Percentiles rank a stretch among this genome's conserved stretches.
Evolutionary conservation across 1,139 yeast species (phyloP).

Genomic region (Taphrina pruni): DNA sequence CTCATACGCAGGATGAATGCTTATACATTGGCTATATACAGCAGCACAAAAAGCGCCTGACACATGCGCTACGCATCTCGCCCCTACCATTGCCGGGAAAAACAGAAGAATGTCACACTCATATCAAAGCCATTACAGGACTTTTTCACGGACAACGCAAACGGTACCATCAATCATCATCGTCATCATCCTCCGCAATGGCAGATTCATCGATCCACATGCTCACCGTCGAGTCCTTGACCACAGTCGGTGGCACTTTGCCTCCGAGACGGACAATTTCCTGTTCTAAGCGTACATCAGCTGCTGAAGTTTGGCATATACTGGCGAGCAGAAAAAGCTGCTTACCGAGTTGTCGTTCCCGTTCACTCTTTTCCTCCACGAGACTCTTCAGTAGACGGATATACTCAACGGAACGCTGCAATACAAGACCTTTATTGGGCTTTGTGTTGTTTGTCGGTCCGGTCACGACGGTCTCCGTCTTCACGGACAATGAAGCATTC

Average conservation of each 20-base stretch:
- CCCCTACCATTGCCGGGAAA: neutral
- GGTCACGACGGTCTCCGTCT: slow-evolving; percentile 43
- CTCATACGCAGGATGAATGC: slow-evolving; percentile 3
- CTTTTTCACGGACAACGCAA: neutral
- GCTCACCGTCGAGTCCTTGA: slow-evolving; percentile 2
- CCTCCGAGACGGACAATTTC: slow-evolving; percentile 38
- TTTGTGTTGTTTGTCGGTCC: slow-evolving; percentile 54
- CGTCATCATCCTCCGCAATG: slow-evolving; percentile 32
- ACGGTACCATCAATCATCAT: neutral
- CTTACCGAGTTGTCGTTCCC: slow-evolving; percentile 47
- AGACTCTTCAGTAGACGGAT: slow-evolving; percentile 72
- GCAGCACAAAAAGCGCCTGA: neutral
- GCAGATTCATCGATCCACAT: slow-evolving; percentile 37
- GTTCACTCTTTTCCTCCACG: slow-evolving; percentile 64
- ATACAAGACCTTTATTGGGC: slow-evolving; percentile 90
- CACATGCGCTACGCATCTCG: neutral
- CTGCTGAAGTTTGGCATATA: neutral
- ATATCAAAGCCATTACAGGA: neutral
- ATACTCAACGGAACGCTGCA: slow-evolving; percentile 84
- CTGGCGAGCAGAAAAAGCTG: neutral
- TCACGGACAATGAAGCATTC: slow-evolving; percentile 39
- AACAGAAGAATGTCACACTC: too few relatives aligned
- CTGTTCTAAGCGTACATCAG: slow-evolving; percentile 12
- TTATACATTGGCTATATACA: slow-evolving; percentile 15
- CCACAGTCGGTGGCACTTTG: slow-evolving; percentile 8